Evolutionary conservation across 2,329 filamentous ascomycete genomes (phyloP), one percentile per base, ranked within the genome.

Genomic region (Pseudogymnoascus sp.): DNA sequence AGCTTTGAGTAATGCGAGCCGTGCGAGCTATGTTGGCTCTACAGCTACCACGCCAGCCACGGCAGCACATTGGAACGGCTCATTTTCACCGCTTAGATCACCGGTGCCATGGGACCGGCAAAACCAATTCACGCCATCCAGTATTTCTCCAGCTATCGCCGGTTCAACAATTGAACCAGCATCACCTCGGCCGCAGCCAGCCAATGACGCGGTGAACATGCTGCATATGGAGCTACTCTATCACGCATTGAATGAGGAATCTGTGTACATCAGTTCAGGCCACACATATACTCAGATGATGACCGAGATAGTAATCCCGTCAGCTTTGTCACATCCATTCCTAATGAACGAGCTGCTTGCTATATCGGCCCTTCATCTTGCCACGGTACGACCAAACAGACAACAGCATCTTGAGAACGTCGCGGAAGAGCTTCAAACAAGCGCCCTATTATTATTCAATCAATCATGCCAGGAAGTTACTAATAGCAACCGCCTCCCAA

Each of bases 171-270:
- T 52, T 52, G 41, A 7, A 28, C 23, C 45, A 19, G 35, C 56
- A 26, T 26, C 48, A 8, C 13, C 37, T 60, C 26, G 15, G 39
- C n/a, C 52, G 34, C 45, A 26, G 9, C 15, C 30, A 19, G n/a
- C 13, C 13, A 35, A 37, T 30, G 58, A 62, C 28, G 59, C 60
- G 52, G 63, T 67, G 35, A 65, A 64, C 26, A 65, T 73, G n/a
- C 65, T 72, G n/a, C 74, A 74, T 33, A 66, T 78, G 7, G 76
- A 77, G 60, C 64, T 78, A 19, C 69, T 74, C 41, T 74, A 79
- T 61, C 69, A 69, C 9, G 74, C 73, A 3, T 12, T 52, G 12
- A 18, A 18, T 18, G 45, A 52, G 45, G 7, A 12, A n/a, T 5
- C 45, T 12, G 30, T 52, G n/a, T 52, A 52, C 26, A 30, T 52